Evolutionary conservation across 2,329 filamentous ascomycete species (phyloP).

Genomic region (Xylaria arbuscula): DNA sequence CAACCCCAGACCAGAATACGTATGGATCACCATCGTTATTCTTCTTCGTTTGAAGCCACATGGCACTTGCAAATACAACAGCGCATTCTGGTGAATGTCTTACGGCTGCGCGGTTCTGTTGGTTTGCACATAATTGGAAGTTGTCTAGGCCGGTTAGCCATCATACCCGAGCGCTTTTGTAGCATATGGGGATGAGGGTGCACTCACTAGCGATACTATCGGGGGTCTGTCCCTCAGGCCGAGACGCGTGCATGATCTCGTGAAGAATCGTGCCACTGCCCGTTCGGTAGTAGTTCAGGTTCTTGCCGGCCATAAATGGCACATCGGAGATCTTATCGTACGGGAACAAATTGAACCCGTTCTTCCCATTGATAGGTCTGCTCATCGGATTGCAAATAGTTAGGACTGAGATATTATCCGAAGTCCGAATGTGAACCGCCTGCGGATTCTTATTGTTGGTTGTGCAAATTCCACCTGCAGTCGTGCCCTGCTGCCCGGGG

Average conservation of each 20-base stretch:
- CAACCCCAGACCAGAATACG: too few species aligned
- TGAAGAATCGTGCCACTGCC: conserved; percentile 18
- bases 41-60: too few species aligned
- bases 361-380: not conserved
- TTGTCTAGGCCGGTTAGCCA: too few species aligned
- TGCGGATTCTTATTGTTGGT: not conserved
- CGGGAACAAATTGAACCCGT: conserved; percentile 12
- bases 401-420: conserved; percentile 8
- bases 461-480: conserved; percentile 11
- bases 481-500: not conserved
- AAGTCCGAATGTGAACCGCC: conserved; percentile 11
- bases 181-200: too few species aligned
- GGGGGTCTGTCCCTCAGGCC: not conserved
- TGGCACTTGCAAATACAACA: too few species aligned
- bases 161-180: too few species aligned
- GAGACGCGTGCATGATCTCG: conserved; percentile 16
- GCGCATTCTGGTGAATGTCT: too few species aligned
- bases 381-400: conserved; percentile 21
- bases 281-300: conserved; percentile 4
- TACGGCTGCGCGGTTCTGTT: too few species aligned
- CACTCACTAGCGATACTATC: not conserved
- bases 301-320: not conserved
- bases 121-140: too few species aligned
- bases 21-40: too few species aligned
- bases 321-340: conserved; percentile 10